Evolutionary conservation across 2,329 filamentous ascomycete species (phyloP), one percentile per base, ranked within the genome.

Genomic region (Xylariaceae sp.): DNA sequence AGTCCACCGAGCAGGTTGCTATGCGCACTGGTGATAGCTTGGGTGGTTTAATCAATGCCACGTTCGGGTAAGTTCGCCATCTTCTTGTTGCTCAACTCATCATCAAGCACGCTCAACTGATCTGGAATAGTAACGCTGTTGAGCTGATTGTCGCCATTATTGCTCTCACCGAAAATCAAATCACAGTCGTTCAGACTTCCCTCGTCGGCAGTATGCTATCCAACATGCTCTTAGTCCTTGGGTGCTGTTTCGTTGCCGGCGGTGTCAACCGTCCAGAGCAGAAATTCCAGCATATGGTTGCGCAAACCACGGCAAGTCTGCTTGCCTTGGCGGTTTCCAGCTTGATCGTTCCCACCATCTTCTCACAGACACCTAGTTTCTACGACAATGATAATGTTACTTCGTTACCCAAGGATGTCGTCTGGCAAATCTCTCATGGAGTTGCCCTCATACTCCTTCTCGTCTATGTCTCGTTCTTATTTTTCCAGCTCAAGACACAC

Each of bases 401-500:
- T 20, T 46, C 55, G 3, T 75, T 80, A 4, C 79, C 85, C n/a
- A 75, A 77, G 12, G 66, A 70, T 5, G 76, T 79, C 3, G 80
- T 87, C 11, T 79, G 80, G 11, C 69, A 72, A 45, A 68, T 87
- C 19, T 91, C 86, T 0, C 80, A 85, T 44, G 87, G 86, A 41
- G 88, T 85, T 2, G 72, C 86, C 1, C 70, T 96, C 49, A 90
- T 96, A 50, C 76, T 96, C 4, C 76, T 97, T 1, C 63, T 94
- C 37, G 85, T 94, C 8, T 97, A 96, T 64, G 82, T 68, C 40
- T 85, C 80, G 45, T 96, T 94, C 60, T 82, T 97, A 2, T 77
- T 88, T 66, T 96, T 96, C 74, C 92, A 96, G 67, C 82, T 97
- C 48, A 88, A 89, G 64, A 91, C 91, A 0, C 91, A 96, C 65